Base-by-base conservation (phyloP, 2,329 filamentous ascomycete genomes). In the Claviceps spartinae region DNA sequence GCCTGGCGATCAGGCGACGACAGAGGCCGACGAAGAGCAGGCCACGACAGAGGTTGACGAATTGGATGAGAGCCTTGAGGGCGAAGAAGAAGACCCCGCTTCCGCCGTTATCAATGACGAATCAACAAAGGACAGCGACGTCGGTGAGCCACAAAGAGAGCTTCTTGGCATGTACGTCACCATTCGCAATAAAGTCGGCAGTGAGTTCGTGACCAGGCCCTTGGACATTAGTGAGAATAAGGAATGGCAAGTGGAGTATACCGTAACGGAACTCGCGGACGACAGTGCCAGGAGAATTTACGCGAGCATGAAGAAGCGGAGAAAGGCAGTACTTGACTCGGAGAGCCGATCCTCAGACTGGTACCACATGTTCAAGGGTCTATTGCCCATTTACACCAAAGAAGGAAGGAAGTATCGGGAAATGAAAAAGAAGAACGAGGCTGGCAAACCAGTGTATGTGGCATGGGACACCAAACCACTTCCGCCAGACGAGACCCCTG, bases 191-290 rank as follows among this genome's bases (percentile, higher is more conserved):
- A 79, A 77, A 56, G 77, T 95, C 51, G 84, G 93, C 61, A 82
- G 78, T 18, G 51, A 70, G 13, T 76, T 77, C 51, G 78, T 88
- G 1, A 62, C 70, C 0, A 81, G 88, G 3, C 86, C 88, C 2
- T 42, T 0, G 57, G 67, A 14, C 63, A 83, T 46, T 65, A 49
- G 0, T 36, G 60, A 14, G 20, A 9, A 5, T 0, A 53, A 65
- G 63, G 53, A 81, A 57, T 96, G 90, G 90, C 65, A 69, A 0
- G 71, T 96, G n/a, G 81, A 93, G 59, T 96, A 95, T 66, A 75
- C 82, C 38, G 69, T 96, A 47, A 75, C 77, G 46, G 85, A 90
- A 57, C 70, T 89, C 2, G 50, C 66, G 0, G 56, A 58, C 2
- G 56, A 63, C 0, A 68, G 71, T 9, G 78, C 77, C 1, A 66